Conservation (phyloP, 768 basidiomycete genomes). For the Hericium rajendrae region DNA sequence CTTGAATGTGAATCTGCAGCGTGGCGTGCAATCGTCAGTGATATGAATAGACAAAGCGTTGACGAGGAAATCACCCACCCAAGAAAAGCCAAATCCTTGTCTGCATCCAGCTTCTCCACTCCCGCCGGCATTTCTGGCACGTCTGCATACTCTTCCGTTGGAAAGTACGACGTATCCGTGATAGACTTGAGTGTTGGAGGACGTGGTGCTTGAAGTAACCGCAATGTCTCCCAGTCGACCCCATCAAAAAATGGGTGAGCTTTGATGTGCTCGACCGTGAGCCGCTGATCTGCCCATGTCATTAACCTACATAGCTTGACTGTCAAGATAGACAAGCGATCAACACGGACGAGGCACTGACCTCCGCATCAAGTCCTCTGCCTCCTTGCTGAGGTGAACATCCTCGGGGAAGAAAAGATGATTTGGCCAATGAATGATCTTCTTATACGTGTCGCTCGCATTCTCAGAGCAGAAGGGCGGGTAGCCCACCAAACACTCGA, state of each 20-base stretch:
- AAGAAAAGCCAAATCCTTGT: constrained; percentile 51
- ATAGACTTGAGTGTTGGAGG: constrained; percentile 87
- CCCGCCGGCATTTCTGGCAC: constrained; percentile 40
- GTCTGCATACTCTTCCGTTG: constrained; percentile 87
- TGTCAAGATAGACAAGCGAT: background rate
- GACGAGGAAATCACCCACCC: constrained; percentile 26
- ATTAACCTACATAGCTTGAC: constrained; percentile 47
- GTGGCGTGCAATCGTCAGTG: too few species aligned
- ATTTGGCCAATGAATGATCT: constrained; percentile 91
- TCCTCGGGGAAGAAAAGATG: constrained; percentile 90
- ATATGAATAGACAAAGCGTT: background rate
- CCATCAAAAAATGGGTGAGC: constrained; percentile 88
- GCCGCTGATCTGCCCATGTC: constrained; percentile 70
- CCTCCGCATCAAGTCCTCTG: constrained; percentile 83
- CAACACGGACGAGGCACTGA: constrained; percentile 25
- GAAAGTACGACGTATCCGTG: constrained; percentile 96
- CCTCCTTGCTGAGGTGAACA: constrained; percentile 86
- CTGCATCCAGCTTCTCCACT: constrained; percentile 32
- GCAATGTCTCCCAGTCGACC: constrained; percentile 85
- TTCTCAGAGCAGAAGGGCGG: constrained; percentile 95
- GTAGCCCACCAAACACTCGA: constrained; percentile 94
- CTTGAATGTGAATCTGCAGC: constrained; percentile 68
- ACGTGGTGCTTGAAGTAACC: constrained; percentile 87
- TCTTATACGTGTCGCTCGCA: constrained; percentile 95
- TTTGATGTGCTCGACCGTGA: constrained; percentile 81